phyloP scores from a whole-genome alignment of 495 filamentous ascomycete genomes.

The Penicillium paxilli region DNA sequence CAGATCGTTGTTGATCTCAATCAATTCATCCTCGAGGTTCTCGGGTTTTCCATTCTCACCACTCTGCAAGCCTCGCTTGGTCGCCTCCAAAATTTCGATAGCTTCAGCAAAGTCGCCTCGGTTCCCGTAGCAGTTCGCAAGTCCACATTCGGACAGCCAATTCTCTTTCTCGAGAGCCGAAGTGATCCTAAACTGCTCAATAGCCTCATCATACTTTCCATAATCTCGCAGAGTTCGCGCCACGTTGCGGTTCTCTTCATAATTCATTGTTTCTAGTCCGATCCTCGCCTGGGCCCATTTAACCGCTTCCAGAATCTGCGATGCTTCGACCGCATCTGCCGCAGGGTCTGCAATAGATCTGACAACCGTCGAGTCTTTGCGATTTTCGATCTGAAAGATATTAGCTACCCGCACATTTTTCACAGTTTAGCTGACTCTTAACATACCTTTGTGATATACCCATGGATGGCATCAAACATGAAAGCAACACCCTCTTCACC shows the following conservation, averaged over 20 bases:
- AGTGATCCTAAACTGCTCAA: constrained; percentile 15
- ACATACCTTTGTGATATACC: constrained; percentile 22
- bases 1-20: constrained; percentile 2
- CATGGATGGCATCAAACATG: constrained; percentile 6
- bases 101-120: constrained; percentile 5
- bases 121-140: constrained; percentile 7
- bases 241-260: constrained; percentile 14
- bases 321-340: background rate
- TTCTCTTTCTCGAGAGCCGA: constrained; percentile 10
- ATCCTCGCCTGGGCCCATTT: constrained; percentile 11
- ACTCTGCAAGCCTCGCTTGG: background rate
- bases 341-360: background rate
- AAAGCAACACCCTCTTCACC: background rate
- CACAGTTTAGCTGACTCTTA: background rate
- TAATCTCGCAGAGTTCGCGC: constrained; percentile 10
- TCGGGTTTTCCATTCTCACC: background rate
- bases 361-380: background rate
- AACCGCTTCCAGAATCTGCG: background rate
- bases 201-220: constrained; percentile 6
- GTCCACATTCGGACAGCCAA: constrained; percentile 14
- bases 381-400: background rate
- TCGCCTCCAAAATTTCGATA: constrained; percentile 8
- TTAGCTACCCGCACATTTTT: background rate
- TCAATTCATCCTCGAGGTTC: background rate
- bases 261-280: constrained; percentile 8